Evolutionary conservation across 2,329 filamentous ascomycete genomes (phyloP), one percentile per base, ranked within the genome.

Genomic region (Dactylonectria estremocensis): DNA sequence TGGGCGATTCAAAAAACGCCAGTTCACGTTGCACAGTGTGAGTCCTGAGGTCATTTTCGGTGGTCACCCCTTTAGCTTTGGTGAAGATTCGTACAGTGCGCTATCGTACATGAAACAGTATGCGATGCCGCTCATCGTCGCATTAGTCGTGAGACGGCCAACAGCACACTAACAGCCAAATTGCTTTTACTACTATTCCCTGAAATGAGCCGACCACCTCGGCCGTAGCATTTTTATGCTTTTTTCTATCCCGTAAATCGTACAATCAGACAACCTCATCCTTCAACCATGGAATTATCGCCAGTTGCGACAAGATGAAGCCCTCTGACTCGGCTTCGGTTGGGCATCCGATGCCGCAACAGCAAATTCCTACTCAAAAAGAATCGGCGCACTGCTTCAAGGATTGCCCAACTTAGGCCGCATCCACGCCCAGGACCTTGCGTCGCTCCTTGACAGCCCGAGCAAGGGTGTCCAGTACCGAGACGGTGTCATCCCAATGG

Each of bases 401-500:
- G 22, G 35, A 22, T 5, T 18, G 35, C 2, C 50, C 11, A n/a
- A 9, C 24, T 67, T 68, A 74, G n/a, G 71, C 66, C 3, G 69
- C 64, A 46, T 78, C 78, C 52, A 67, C 70, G 31, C 74, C 74
- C 13, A 73, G 33, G 24, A 77, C 70, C 45, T 77, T 75, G 61
- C 77, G 77, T 60, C 77, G 89, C 79, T 92, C 88, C 79, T 91
- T 91, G 61, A 98, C 94, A 31, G 95, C 93, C 60, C 91, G 88
- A 18, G 95, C 95, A 50, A 99, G 88, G 57, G 86, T 86, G 72
- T 92, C 92, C 11, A 98, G 89, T 2, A 95, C 92, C 1, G 84
- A 83, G 75, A 95, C 91, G 3, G 96, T 98, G 75, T 97, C 94
- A 70, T 95, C 90, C 95, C 95, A 98, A 81, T 91, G 87, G 79